Base-by-base conservation (phyloP, 306 rosid species). In the Quercus robur region DNA sequence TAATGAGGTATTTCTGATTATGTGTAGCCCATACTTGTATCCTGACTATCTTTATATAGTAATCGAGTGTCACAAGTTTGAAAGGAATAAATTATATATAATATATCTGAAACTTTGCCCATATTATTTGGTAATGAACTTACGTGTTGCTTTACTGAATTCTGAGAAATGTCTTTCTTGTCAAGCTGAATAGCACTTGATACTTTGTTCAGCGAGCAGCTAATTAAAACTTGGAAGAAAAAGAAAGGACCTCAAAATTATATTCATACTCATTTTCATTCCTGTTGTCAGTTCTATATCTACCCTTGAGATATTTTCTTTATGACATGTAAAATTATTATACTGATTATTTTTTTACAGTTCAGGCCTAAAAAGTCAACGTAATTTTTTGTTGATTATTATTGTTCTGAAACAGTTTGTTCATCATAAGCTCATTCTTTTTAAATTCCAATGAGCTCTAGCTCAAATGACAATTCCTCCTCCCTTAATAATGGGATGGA, bases 1-100 rank as follows among this genome's bases (percentile, higher is more conserved):
- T 73, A 94, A 93, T 70, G 97, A 94, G 99, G 98, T 94, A 82
- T 20, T 58, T 77, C 71, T 71, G 58, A 56, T 61, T 75, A 73
- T 15, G 64, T 46, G 17, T 30, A 15, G 19, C 14, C 74, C 35
- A 2, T 41, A 71, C 41, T 73, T 30, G 67, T 20, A 41, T 68
- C 46, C 13, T 38, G 51, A 23, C 6, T 18, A 25, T 58, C 66
- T 44, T 67, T 67, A 8, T 19, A 64, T 62, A 13, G 7, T n/a
- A 28, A 9, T 18, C n/a, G 7, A 31, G 26, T 7, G 44, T 67
- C 4, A 67, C 51, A 67, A 7, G 71, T 23, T 31, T 67, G 72
- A 35, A 67, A 67, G 51, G 51, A 67, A 31, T 67, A 33, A 9
- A 35, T 67, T 11, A 9, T 35, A 21, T 13, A 31, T 17, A 61